These are phyloP conservation scores for Psilocybe subaeruginosa DNA, from an alignment of 768 basidiomycete species.

Conservation along the genomic window DNA sequence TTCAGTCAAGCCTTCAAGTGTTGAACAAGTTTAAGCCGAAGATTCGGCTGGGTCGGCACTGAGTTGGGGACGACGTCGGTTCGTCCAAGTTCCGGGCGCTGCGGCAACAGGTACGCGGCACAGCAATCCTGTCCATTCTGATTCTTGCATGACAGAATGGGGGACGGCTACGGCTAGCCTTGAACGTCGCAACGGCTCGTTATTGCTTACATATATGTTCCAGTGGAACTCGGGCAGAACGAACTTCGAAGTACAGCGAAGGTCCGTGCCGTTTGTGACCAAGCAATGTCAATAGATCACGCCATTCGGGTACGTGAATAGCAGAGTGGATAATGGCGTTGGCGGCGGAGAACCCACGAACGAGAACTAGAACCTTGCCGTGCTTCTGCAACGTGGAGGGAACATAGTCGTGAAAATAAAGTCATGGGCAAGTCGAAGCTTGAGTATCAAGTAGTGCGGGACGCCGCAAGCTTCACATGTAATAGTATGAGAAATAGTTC, in stretches of 20 bases:
- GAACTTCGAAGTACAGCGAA: not conserved
- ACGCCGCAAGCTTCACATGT: not conserved
- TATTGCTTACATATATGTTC: not conserved
- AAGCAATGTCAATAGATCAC: not conserved
- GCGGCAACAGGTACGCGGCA: not conserved
- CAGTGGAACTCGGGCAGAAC: not conserved
- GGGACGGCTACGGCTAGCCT: no score
- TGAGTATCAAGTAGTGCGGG: not conserved
- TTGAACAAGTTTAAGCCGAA: no score
- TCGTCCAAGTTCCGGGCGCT: not conserved
- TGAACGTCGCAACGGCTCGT: not conserved
- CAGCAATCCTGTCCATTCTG: not conserved
- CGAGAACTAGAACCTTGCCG: not conserved
- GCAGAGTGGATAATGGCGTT: not conserved
- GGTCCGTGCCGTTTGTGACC: not conserved
- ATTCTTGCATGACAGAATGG: not conserved
- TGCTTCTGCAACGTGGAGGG: not conserved
- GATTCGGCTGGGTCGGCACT: no score
- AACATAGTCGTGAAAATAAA: no score
- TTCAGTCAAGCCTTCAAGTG: no score
- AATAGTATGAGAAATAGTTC: not conserved
- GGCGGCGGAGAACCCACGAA: not conserved
- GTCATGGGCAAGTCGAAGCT: no score
- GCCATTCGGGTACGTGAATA: not conserved
- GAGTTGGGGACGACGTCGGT: not conserved